These are phyloP conservation scores for Lasiodiplodia sp. DNA, from an alignment of 2,329 filamentous ascomycete genomes.

Conservation along the genomic window DNA sequence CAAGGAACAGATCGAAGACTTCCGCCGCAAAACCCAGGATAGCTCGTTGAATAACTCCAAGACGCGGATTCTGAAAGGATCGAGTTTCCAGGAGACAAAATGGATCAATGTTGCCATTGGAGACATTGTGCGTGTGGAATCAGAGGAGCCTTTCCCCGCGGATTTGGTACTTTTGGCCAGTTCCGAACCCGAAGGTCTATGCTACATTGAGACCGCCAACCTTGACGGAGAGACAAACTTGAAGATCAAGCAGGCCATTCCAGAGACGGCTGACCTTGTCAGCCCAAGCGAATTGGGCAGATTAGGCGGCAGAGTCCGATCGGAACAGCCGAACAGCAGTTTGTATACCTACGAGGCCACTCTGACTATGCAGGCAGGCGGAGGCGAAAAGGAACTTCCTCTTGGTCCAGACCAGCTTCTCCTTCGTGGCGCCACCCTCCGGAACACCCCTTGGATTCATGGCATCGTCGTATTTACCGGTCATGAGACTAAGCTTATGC, in stretches of 20 bases:
- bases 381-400: slow-evolving; percentile 90
- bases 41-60: slow-evolving; percentile 87
- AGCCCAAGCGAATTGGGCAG: slow-evolving; percentile 86
- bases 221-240: slow-evolving; percentile 97
- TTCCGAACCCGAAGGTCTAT: slow-evolving; percentile 95
- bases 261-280: slow-evolving; percentile 88
- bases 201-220: slow-evolving; percentile 98
- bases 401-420: slow-evolving; percentile 92
- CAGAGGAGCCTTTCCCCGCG: slow-evolving; percentile 92
- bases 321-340: slow-evolving; percentile 97
- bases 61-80: slow-evolving; percentile 82
- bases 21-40: slow-evolving; percentile 86
- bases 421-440: slow-evolving; percentile 87
- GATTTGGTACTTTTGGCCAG: slow-evolving; percentile 92
- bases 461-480: slow-evolving; percentile 96
- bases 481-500: slow-evolving; percentile 98
- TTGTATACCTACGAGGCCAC: slow-evolving; percentile 98
- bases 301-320: slow-evolving; percentile 84
- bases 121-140: slow-evolving; percentile 91
- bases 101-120: slow-evolving; percentile 95
- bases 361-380: slow-evolving; percentile 86
- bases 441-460: slow-evolving; percentile 97
- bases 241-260: slow-evolving; percentile 97
- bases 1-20: slow-evolving; percentile 94
- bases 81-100: slow-evolving; percentile 82